These are phyloP conservation scores for Lanmaoa pseudosensibilis DNA, from an alignment of 768 basidiomycete species.

Conservation along the genomic window DNA sequence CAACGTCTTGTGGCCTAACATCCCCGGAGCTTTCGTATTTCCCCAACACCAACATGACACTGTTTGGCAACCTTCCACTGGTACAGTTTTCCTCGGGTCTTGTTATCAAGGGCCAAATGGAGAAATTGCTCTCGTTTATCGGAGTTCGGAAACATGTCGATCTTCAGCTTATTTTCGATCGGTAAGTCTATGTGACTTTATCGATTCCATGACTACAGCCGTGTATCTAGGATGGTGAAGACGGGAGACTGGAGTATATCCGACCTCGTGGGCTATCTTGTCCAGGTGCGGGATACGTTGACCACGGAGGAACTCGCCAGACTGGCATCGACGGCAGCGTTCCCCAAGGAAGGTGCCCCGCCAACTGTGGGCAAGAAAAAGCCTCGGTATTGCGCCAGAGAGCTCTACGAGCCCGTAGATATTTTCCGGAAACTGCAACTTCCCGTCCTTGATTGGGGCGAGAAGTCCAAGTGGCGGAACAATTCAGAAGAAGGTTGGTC, in stretches of 20 bases:
- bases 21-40: constrained; percentile 78
- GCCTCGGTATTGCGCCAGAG: constrained; percentile 58
- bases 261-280: constrained; percentile 85
- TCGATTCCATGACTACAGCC: not conserved
- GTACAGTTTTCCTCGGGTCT: constrained; percentile 67
- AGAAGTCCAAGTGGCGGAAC: constrained; percentile 71
- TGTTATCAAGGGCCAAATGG: constrained; percentile 65
- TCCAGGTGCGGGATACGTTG: constrained; percentile 70
- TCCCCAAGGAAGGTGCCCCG: constrained; percentile 54
- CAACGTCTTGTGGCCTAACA: constrained; percentile 60
- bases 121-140: constrained; percentile 66
- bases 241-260: constrained; percentile 88
- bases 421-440: constrained; percentile 69
- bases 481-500: constrained; percentile 81
- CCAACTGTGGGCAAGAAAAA: constrained; percentile 36
- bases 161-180: constrained; percentile 87
- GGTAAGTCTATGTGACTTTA: constrained; percentile 43
- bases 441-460: constrained; percentile 88
- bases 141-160: constrained; percentile 93
- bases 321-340: constrained; percentile 68
- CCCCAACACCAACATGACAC: constrained; percentile 68
- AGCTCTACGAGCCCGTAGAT: constrained; percentile 84
- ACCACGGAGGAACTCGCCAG: constrained; percentile 55
- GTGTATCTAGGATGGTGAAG: constrained; percentile 68
- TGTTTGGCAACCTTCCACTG: constrained; percentile 84